Evolutionary conservation across 225 moss, liverwort and hornwort species (phyloP).

Genomic region (Physcomitrium patens): DNA sequence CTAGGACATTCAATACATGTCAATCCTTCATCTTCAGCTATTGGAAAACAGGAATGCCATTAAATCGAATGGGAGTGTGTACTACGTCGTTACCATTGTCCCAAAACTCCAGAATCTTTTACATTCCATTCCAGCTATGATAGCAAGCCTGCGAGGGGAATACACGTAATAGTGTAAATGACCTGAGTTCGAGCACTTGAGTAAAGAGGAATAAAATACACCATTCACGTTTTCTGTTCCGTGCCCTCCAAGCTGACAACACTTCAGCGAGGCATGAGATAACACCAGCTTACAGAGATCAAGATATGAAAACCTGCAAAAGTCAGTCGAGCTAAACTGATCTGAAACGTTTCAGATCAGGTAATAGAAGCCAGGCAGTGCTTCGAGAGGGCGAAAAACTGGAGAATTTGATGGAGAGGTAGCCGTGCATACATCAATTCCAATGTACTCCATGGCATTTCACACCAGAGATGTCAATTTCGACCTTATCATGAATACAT

Average conservation of each 20-base stretch:
- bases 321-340: constrained; percentile 34
- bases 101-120: constrained; percentile 38
- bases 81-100: constrained; percentile 36
- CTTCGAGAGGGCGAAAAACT: constrained; percentile 37
- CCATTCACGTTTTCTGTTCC: background rate
- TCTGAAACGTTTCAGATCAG: constrained; percentile 40
- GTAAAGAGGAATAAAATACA: background rate
- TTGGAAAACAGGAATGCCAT: constrained; percentile 25
- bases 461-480: constrained; percentile 43
- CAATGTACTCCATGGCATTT: constrained; percentile 29
- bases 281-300: background rate
- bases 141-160: constrained; percentile 30
- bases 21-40: constrained; percentile 47
- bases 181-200: background rate
- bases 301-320: constrained; percentile 26
- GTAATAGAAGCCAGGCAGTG: constrained; percentile 30
- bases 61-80: constrained; percentile 28
- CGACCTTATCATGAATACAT: constrained; percentile 43
- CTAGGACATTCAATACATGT: constrained; percentile 35
- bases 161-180: background rate
- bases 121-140: constrained; percentile 20
- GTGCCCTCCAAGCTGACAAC: background rate
- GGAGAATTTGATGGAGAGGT: constrained; percentile 38
- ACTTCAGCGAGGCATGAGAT: background rate
- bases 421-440: constrained; percentile 47